Evolutionary conservation across 495 filamentous ascomycete species (phyloP), one percentile per base, ranked within the genome.

Genomic region (Amphirosellinia nigrospora): DNA sequence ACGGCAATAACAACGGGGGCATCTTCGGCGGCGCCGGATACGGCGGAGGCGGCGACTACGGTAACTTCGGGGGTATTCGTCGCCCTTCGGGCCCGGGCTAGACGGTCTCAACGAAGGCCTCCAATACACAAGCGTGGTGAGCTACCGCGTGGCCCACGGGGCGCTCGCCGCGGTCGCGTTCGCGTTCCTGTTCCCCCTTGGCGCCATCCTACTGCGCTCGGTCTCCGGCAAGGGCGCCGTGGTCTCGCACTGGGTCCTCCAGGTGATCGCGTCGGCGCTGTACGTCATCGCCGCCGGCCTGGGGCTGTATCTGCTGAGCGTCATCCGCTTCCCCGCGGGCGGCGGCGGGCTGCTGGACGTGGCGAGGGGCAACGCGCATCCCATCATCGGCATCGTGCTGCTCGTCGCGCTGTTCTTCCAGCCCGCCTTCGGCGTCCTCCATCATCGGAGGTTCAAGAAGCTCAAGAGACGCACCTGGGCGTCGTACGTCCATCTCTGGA

Each of bases 401-500:
- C 68, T 88, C 15, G 79, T 72, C 0, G 77, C 86, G 9, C 69
- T 90, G 21, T 68, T 88, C 63, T 58, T 91, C 38, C 91, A 93
- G 75, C 90, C 88, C 0, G 43, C 84, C 10, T 79, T 92, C 28
- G 92, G 90, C 8, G 58, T 87, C 10, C 56, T 88, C 7, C 92
- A 94, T 69, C 92, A 94, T 75, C 70, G 79, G 55, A 82, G 80
- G 46, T 91, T 82, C 78, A 80, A 81, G 30, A 81, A 79, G 56
- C 75, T 80, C 1, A 67, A 74, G 9, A 72, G 78, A 0, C 87
- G 88, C 45, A 86, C 85, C 21, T 43, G 81, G 5, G 86, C 84
- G 81, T 86, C 84, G 1, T 79, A 88, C 70, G 64, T 82, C 11
- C 92, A 94, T 77, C 82, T 91, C 50, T 91, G 91, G 89, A 83